phyloP scores from a whole-genome alignment of 2,329 filamentous ascomycete species.

The Penicillium sp. region DNA sequence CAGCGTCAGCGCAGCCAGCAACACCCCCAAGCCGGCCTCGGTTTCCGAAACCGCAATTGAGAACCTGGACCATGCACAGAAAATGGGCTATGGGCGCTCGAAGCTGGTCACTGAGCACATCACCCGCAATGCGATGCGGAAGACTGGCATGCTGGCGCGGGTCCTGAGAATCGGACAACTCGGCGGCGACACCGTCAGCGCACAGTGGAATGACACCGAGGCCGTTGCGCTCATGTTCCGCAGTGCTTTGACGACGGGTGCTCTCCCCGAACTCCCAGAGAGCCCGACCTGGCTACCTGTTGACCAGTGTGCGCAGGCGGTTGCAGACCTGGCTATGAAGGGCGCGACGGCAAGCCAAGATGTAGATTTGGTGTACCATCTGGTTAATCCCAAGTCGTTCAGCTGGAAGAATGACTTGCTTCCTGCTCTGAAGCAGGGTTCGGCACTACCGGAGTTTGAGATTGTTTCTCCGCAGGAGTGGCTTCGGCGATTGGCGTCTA shows the following conservation, averaged over 20 bases:
- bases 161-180: constrained; percentile 43
- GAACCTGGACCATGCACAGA: constrained; percentile 42
- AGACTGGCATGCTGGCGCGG: constrained; percentile 29
- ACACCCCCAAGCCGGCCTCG: constrained; percentile 30
- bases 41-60: constrained; percentile 43
- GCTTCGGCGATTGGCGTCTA: constrained; percentile 40
- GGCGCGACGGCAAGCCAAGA: constrained; percentile 19
- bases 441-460: constrained; percentile 35
- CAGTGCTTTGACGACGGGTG: constrained; percentile 47
- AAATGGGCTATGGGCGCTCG: constrained; percentile 47
- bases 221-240: constrained; percentile 58
- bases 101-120: constrained; percentile 45
- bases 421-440: constrained; percentile 30
- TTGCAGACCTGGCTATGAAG: constrained; percentile 39
- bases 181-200: constrained; percentile 33
- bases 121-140: constrained; percentile 31
- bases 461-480: constrained; percentile 35
- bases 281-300: constrained; percentile 49
- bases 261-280: constrained; percentile 51
- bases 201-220: constrained; percentile 30
- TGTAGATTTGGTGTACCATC: constrained; percentile 49
- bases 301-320: constrained; percentile 37
- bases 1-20: constrained; percentile 50
- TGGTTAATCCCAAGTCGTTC: constrained; percentile 52
- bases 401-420: constrained; percentile 41